Base-by-base conservation (phyloP, 805 yeast genomes). In the Middelhovenomyces tepae region DNA sequence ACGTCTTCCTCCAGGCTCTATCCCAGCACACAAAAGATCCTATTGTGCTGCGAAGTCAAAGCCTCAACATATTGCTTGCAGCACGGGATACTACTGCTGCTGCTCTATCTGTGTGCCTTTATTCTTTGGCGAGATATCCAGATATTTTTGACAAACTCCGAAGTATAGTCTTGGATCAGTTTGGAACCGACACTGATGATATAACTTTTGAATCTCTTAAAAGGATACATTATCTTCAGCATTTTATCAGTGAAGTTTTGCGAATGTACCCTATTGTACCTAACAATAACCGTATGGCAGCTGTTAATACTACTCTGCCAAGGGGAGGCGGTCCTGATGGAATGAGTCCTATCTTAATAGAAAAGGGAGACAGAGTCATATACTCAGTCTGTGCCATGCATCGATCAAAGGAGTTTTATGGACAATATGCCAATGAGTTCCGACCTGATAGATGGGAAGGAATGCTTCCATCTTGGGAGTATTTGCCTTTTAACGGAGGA, bases 41-140 rank as follows among this genome's bases (percentile, higher is more conserved):
- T 4, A 47, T 38, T 33, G 54, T 59, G 14, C 57, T 66, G 35
- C 54, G 69, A 26, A 68, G 64, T 38, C 71, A 66, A 44, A 46
- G 60, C 36, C 56, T 66, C 47, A 64, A 62, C 44, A 60, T 66
- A 34, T 51, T 66, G 37, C 42, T 65, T 18, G 71, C 71, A 8
- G 70, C 69, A 9, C 53, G 71, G 41, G 71, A 66, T 42, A 66
- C 71, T 26, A 66, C 71, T 16, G 71, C 71, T 11, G 58, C 64
- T 9, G 50, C 63, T 27, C 55, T 66, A 36, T 59, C 67, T 10
- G 64, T 38, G 15, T 18, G 20, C 16, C 15, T 26, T 37, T 62
- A 48, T 39, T 70, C 64, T 44, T 50, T 66, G 32, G 60, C 69
- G 5, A 51, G 63, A 41, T 47, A 64, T 39, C 68, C 67, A 4